A percentile compares a stretch with the other conserved stretches of the same genome.
Evolutionary conservation across 1,139 yeast genomes (phyloP).

Genomic region (Blastobotrys raffinosifermentans): DNA sequence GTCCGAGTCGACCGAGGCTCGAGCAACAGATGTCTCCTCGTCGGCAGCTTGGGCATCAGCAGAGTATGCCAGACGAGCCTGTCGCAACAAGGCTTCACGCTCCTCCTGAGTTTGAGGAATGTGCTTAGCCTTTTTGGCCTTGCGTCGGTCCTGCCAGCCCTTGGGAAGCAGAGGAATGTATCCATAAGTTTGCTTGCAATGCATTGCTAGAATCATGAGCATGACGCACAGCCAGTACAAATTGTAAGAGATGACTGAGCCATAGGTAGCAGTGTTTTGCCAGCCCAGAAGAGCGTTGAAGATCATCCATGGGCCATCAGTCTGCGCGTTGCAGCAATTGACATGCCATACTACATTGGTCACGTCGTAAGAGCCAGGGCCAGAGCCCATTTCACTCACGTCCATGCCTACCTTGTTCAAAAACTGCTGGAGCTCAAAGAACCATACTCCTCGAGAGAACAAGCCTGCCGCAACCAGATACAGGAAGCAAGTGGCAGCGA

Average conservation of each 20-base stretch:
- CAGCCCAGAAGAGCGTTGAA: conserved; percentile 83
- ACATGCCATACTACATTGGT: conserved; percentile 81
- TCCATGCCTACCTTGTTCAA: conserved; percentile 73
- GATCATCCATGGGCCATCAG: conserved; percentile 88
- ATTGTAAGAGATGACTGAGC: conserved; percentile 79
- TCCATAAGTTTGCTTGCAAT: conserved; percentile 63
- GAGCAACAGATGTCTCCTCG: conserved; percentile 1
- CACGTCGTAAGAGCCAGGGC: conserved; percentile 87
- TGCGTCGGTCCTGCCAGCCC: conserved; percentile 16
- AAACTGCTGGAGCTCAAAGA: conserved; percentile 61
- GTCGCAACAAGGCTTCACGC: conserved; percentile 17
- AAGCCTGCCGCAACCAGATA: conserved; percentile 85
- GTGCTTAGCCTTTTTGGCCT: conserved; percentile 5
- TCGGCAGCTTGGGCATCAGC: conserved; percentile 4
- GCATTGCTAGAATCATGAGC: conserved; percentile 49
- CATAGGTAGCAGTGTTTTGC: conserved; percentile 89
- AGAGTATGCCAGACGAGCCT: conserved; percentile 20
- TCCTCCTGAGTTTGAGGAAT: conserved; percentile 13
- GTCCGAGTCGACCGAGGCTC: background rate
- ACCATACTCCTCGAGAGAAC: conserved; percentile 88
- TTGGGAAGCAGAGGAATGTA: conserved; percentile 45
- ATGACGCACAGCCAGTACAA: conserved; percentile 72
- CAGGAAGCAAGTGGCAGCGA: conserved; percentile 72
- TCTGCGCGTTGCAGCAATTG: conserved; percentile 87
- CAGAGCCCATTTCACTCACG: conserved; percentile 82